Conservation (phyloP, 2,329 filamentous ascomycete species). For the Trichoderma sp. region DNA sequence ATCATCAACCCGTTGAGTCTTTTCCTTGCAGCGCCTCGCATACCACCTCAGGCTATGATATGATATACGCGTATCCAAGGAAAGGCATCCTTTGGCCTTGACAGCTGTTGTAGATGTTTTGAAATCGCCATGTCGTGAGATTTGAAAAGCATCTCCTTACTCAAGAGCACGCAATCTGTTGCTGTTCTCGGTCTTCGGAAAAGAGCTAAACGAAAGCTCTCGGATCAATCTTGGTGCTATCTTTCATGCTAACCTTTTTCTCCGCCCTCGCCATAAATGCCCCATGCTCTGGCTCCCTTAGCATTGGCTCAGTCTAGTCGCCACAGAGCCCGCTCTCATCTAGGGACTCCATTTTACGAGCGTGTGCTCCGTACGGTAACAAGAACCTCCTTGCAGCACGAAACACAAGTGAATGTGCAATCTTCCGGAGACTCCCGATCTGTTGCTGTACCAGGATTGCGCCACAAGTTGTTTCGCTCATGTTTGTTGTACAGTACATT, state of each 20-base stretch:
- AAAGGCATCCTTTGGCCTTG: too few species aligned
- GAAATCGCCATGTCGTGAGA: not conserved
- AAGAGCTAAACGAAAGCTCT: not conserved
- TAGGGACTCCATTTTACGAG: slow-evolving; percentile 1
- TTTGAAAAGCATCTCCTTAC: not conserved
- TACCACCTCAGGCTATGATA: not conserved
- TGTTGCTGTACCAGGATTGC: not conserved
- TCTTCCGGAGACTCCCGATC: slow-evolving; percentile 19
- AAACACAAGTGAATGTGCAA: not conserved
- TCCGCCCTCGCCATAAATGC: not conserved
- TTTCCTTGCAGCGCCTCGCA: not conserved
- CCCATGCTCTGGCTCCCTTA: slow-evolving; percentile 7
- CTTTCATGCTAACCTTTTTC: slow-evolving; percentile 10
- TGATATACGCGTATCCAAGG: not conserved
- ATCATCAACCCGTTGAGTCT: slow-evolving; percentile 8
- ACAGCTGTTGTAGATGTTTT: not conserved
- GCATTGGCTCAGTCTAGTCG: not conserved
- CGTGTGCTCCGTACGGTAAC: not conserved
- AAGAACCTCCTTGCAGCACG: not conserved
- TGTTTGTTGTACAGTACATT: not conserved
- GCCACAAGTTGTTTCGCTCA: not conserved
- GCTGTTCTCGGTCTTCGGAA: slow-evolving; percentile 3
- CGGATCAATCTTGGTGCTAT: not conserved
- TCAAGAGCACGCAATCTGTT: not conserved
- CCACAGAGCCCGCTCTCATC: not conserved